These are phyloP conservation scores for Gautieria morchelliformis DNA, from an alignment of 768 basidiomycete species.

Conservation along the genomic window DNA sequence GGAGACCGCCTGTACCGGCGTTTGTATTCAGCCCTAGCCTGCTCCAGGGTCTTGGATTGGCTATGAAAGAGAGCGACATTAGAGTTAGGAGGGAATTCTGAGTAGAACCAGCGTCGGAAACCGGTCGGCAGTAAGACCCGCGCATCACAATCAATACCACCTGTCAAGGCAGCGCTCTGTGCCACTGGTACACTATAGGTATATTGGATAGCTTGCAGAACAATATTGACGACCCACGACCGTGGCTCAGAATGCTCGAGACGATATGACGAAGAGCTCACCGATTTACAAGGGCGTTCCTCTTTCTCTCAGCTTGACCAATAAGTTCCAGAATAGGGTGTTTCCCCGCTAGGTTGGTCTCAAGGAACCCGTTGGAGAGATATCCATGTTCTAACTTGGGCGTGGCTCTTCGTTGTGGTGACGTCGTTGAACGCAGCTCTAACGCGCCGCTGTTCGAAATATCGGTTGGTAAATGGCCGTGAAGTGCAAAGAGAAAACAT, in stretches of 20 bases:
- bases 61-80: background rate
- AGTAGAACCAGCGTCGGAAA: background rate
- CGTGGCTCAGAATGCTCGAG: background rate
- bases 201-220: background rate
- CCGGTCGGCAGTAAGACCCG: background rate
- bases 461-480: no score
- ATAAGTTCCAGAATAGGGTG: slow-evolving; percentile 30
- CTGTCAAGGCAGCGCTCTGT: no score
- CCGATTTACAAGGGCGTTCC: background rate
- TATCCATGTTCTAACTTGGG: background rate
- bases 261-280: background rate
- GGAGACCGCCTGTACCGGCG: slow-evolving; percentile 12
- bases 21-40: slow-evolving; percentile 22
- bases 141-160: background rate
- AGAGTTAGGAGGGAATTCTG: no score
- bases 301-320: background rate
- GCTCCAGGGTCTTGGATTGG: slow-evolving; percentile 20
- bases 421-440: no score
- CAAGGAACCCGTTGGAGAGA: slow-evolving; percentile 23
- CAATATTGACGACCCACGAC: background rate
- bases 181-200: no score
- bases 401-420: no score
- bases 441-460: no score
- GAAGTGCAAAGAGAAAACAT: no score
- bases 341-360: slow-evolving; percentile 23